Evolutionary conservation across 1,284 basidiomycete species (phyloP).

Genomic region (Apiotrichum brassicae): DNA sequence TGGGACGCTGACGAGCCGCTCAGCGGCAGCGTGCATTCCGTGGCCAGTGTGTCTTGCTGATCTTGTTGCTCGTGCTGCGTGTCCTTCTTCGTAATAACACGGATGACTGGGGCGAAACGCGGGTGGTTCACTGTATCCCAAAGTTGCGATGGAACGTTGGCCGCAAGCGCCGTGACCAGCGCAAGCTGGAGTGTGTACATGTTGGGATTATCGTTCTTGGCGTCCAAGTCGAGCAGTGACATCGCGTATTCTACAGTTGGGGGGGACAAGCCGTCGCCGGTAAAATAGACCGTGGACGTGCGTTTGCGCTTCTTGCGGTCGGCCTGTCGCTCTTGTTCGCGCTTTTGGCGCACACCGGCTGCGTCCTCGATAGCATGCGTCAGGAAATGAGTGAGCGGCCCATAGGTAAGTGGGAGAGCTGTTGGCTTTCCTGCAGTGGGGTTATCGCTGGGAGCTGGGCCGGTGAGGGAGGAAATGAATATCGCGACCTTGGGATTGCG

Average conservation of each 20-base stretch:
- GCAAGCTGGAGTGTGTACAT: slow-evolving; percentile 1
- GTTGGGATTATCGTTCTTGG: background rate
- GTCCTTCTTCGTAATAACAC: background rate
- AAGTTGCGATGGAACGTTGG: background rate
- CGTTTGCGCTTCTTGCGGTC: background rate
- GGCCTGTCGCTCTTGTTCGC: background rate
- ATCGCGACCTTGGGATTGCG: slow-evolving; percentile 9
- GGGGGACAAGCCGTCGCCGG: background rate
- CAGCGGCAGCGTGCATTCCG: too few relatives aligned
- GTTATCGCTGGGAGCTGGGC: background rate
- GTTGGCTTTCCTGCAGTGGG: too few relatives aligned
- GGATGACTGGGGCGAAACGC: background rate
- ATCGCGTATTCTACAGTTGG: slow-evolving; percentile 7
- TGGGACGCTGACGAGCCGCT: too few relatives aligned
- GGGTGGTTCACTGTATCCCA: background rate
- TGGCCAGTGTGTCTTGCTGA: too few relatives aligned
- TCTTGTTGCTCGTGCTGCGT: too few relatives aligned
- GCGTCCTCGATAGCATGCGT: slow-evolving; percentile 26
- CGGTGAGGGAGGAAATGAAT: background rate
- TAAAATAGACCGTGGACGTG: too few relatives aligned
- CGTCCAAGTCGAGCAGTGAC: background rate
- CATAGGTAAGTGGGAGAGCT: too few relatives aligned
- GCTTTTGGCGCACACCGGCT: slow-evolving; percentile 16
- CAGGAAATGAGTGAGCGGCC: slow-evolving; percentile 16
- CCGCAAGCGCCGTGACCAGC: background rate